These are phyloP conservation scores for Apophysomyces variabilis DNA, from an alignment of 371 early-diverging fungal genomes.

Conservation along the genomic window DNA sequence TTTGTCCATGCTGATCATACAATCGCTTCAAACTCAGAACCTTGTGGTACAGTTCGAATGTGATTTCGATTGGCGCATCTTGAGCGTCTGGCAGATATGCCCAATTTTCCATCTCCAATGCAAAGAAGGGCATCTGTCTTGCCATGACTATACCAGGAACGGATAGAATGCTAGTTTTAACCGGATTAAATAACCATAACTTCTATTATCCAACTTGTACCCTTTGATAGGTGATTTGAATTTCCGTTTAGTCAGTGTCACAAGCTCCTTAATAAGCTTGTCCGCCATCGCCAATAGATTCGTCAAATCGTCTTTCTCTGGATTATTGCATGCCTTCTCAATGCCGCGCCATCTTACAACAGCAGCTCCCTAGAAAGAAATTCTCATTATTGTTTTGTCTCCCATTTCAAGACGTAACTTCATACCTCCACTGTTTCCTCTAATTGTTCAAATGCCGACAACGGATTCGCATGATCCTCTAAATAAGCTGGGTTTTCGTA, in stretches of 20 bases:
- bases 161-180: slow-evolving; percentile 17
- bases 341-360: slow-evolving; percentile 35
- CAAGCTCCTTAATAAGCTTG: slow-evolving; percentile 29
- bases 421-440: slow-evolving; percentile 32
- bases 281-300: slow-evolving; percentile 27
- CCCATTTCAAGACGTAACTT: neutral
- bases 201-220: neutral
- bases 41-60: slow-evolving; percentile 40
- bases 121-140: slow-evolving; percentile 43
- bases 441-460: slow-evolving; percentile 22
- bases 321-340: slow-evolving; percentile 22
- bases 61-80: slow-evolving; percentile 29
- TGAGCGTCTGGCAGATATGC: slow-evolving; percentile 26
- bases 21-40: slow-evolving; percentile 27
- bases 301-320: slow-evolving; percentile 21
- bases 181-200: neutral
- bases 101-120: slow-evolving; percentile 48
- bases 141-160: slow-evolving; percentile 35
- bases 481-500: slow-evolving; percentile 29
- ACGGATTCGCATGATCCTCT: slow-evolving; percentile 22
- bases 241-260: slow-evolving; percentile 19
- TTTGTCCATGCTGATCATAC: slow-evolving; percentile 30
- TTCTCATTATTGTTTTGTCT: neutral
- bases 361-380: slow-evolving; percentile 33
- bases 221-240: slow-evolving; percentile 19